phyloP scores from a whole-genome alignment of 2,329 filamentous ascomycete species.

The Aspergillus vadensis region DNA sequence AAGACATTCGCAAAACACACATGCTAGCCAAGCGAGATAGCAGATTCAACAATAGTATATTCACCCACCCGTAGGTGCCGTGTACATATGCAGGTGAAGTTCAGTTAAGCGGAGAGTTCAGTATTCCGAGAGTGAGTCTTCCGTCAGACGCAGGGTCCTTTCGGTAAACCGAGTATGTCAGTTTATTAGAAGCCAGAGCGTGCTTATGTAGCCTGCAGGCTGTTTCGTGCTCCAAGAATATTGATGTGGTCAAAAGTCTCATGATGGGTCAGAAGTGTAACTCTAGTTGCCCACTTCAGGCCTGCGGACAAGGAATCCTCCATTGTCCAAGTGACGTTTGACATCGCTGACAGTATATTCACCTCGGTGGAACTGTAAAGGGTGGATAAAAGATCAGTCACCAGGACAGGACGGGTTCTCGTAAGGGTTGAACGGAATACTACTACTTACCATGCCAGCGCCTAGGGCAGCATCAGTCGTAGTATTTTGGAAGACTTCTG shows the following conservation, averaged over 20 bases:
- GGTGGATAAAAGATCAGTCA: slow-evolving; percentile 15
- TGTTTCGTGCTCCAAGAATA: too few relatives aligned
- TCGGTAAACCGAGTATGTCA: too few relatives aligned
- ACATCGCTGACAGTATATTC: slow-evolving; percentile 95
- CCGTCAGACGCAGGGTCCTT: too few relatives aligned
- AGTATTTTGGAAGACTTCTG: slow-evolving; percentile 84
- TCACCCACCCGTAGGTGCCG: too few relatives aligned
- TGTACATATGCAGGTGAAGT: too few relatives aligned
- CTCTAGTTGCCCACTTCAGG: slow-evolving; percentile 58
- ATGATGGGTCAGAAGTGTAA: background rate
- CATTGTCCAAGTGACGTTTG: slow-evolving; percentile 74
- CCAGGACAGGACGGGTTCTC: background rate
- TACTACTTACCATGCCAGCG: slow-evolving; percentile 74
- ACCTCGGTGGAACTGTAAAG: slow-evolving; percentile 74
- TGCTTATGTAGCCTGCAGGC: too few relatives aligned
- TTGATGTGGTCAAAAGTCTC: too few relatives aligned
- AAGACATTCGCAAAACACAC: background rate
- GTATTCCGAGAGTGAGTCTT: too few relatives aligned
- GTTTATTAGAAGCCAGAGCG: too few relatives aligned
- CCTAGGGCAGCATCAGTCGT: slow-evolving; percentile 88
- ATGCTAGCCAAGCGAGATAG: too few relatives aligned
- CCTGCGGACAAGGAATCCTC: slow-evolving; percentile 75
- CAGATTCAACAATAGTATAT: too few relatives aligned
- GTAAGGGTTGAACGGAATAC: background rate
- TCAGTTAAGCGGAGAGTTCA: too few relatives aligned